Evolutionary conservation across 208 protist species (phyloP).

Genomic region (Leishmania major): DNA sequence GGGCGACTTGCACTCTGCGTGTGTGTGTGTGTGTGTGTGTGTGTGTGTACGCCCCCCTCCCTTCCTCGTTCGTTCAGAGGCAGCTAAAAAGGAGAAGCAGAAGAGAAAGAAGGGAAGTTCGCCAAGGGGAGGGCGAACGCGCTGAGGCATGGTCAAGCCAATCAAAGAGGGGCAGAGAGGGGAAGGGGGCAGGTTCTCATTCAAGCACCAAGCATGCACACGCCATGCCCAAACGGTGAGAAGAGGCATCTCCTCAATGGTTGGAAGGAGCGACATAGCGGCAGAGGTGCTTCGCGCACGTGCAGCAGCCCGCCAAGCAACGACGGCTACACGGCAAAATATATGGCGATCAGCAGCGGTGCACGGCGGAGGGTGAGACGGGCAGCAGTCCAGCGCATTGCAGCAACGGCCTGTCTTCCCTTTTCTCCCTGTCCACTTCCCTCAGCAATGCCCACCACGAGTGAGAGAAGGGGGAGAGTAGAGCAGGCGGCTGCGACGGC

Average conservation of each 20-base stretch:
- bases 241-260: neutral
- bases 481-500: too few species aligned
- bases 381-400: neutral
- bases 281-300: neutral
- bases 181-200: too few species aligned
- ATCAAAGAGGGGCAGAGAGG: too few species aligned
- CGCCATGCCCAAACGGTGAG: neutral
- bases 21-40: too few species aligned
- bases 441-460: neutral
- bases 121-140: neutral
- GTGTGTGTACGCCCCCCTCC: neutral
- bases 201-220: neutral
- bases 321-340: neutral
- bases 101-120: neutral
- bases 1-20: neutral
- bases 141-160: too few species aligned
- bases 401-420: neutral
- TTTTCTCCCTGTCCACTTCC: neutral
- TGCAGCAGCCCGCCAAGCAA: neutral
- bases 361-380: neutral
- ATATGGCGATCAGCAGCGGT: neutral
- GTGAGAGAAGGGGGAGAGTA: neutral
- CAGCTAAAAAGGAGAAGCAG: neutral
- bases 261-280: neutral
- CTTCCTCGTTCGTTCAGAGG: neutral